Base-by-base conservation (phyloP, 1,139 yeast genomes). In the Taphrina wiesneri region DNA sequence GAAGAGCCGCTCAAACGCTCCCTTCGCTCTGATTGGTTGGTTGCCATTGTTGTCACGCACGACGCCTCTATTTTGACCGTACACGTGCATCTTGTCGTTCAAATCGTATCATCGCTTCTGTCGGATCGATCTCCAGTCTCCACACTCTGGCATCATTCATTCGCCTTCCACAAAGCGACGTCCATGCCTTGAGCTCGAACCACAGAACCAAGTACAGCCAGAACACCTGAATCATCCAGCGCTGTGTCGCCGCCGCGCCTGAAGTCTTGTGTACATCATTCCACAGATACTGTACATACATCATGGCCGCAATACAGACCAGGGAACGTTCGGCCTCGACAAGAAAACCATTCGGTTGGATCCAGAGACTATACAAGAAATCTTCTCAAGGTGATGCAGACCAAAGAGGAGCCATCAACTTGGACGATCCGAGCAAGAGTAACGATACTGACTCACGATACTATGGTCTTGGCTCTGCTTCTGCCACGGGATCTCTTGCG, bases 261-360 rank as follows among this genome's bases (percentile, higher is more conserved):
- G 6, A 7, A 13, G 6, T 13, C 2, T 9, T 13, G 43, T 39
- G 43, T 39, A 39, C 43, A 4, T 39, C 19, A n/a, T 13, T 39
- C 43, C 7, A 13, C 43, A n/a, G 4, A 2, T 9, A 26, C 9
- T 49, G 54, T 26, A 26, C 36, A 25, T 13, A 49, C 23, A 23
- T 15, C 3, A 26, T 49, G 54, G 54, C 57, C 17, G 64, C 49
- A 25, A 26, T 47, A 28, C 57, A 60, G 41, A n/a, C 51, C 11
- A 25, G 64, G 30, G 57, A 60, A 26, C 17, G 56, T n/a, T 39
- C 46, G 7, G 19, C 23, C 9, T 36, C 57, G 5, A 53, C 56
- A 15, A 59, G 56, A n/a, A 59, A 49, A 11, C 56, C 57, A 3
- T 60, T 60, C 34, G 56, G 64, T 43, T 60, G 64, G 64, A 41